phyloP scores from a whole-genome alignment of 2,329 filamentous ascomycete species.

The Penicillium paneum region DNA sequence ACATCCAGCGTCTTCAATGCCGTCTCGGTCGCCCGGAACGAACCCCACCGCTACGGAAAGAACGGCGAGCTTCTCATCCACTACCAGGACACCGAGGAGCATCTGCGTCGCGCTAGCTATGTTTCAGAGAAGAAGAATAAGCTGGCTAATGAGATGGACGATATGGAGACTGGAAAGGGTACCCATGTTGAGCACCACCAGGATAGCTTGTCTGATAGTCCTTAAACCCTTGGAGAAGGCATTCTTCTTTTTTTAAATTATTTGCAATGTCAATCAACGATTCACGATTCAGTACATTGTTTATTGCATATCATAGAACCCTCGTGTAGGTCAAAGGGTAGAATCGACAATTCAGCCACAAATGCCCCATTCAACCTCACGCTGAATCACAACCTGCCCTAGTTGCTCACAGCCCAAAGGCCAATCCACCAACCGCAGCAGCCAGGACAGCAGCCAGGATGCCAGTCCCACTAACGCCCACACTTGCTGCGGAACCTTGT shows the following conservation, averaged over 20 bases:
- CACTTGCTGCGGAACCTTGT: background rate
- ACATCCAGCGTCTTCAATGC: constrained; percentile 47
- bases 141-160: background rate
- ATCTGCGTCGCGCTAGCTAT: constrained; percentile 29
- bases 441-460: constrained; percentile 1
- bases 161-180: constrained; percentile 22
- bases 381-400: too few relatives aligned
- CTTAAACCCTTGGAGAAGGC: constrained; percentile 25
- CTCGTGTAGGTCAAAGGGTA: background rate
- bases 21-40: constrained; percentile 49
- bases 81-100: constrained; percentile 45
- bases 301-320: background rate
- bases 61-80: constrained; percentile 54
- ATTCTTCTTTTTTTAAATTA: background rate
- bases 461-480: background rate
- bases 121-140: constrained; percentile 17
- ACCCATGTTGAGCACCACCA: constrained; percentile 19
- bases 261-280: background rate
- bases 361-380: background rate
- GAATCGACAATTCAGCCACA: background rate
- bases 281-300: background rate
- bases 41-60: constrained; percentile 56
- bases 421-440: constrained; percentile 13
- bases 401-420: constrained; percentile 14
- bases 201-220: constrained; percentile 16